phyloP scores from a whole-genome alignment of 768 basidiomycete genomes.

The Kwoniella sp. region DNA sequence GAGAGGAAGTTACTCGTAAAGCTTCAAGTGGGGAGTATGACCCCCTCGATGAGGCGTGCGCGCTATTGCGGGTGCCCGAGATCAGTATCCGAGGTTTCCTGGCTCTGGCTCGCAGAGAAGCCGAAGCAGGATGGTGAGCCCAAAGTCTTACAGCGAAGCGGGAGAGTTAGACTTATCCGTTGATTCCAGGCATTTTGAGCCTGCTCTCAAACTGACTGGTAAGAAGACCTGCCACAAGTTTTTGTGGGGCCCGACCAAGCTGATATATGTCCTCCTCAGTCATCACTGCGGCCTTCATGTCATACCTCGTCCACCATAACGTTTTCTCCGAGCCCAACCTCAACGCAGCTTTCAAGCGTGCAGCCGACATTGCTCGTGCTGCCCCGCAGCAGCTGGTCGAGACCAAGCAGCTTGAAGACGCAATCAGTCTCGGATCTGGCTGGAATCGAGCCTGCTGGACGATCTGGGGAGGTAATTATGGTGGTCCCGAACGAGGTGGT shows the following conservation, averaged over 20 bases:
- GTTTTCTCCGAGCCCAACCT: conserved; percentile 33
- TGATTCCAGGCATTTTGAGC: conserved; percentile 39
- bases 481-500: conserved; percentile 15
- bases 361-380: conserved; percentile 29
- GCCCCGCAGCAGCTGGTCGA: conserved; percentile 25
- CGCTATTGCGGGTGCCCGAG: conserved; percentile 30
- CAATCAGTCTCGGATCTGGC: conserved; percentile 12
- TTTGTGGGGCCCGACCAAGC: neutral
- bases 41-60: conserved; percentile 33
- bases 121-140: conserved; percentile 34
- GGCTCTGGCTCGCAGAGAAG: conserved; percentile 42
- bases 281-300: conserved; percentile 42
- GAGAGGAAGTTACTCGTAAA: neutral
- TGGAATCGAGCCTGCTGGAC: conserved; percentile 38
- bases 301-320: conserved; percentile 34
- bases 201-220: conserved; percentile 39
- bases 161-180: neutral
- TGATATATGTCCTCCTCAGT: conserved; percentile 17
- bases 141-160: neutral
- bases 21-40: neutral
- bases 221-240: conserved; percentile 4
- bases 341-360: conserved; percentile 6
- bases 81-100: conserved; percentile 42
- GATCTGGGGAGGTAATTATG: conserved; percentile 32
- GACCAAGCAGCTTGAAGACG: conserved; percentile 39